Evolutionary conservation across 257 asterid genomes (phyloP), one percentile per base, ranked within the genome.

Genomic region (Ilex asprella): DNA sequence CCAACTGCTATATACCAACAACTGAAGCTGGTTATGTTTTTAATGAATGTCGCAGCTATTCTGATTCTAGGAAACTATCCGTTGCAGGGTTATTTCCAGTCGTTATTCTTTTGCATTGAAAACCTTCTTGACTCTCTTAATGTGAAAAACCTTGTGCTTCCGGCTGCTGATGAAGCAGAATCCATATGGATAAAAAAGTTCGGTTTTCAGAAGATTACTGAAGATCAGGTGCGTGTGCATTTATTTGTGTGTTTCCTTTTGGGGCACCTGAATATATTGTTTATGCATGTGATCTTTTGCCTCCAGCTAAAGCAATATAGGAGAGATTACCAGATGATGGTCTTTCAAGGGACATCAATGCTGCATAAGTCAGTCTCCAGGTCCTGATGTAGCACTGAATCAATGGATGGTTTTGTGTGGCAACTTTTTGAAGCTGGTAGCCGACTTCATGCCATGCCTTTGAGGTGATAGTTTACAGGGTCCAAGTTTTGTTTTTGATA

Each of bases 1-100:
- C 27, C 27, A 21, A 21, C 27, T 21, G 27, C 27, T 21, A 35
- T 35, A 35, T 35, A 8, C 41, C 41, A 35, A 35, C 41, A 35
- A 49, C 54, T 49, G 54, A n/a, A n/a, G 16, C 1, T 12, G 3
- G n/a, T 6, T 49, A 12, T 7, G 50, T 52, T 15, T 44, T 66
- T 1, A 58, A 16, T 3, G 5, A 16, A 32, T 16, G 41, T 7
- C 31, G 8, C 54, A 29, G 53, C 53, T 13, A 31, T 32, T 52
- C 50, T 44, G 54, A 35, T n/a, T 15, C 57, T 21, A 2, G 5
- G n/a, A 56, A 30, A 49, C 10, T 6, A 49, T 12, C 8, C 41
- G 5, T 50, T 53, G 59, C 85, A 85, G 97, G 97, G 97, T 7
- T 90, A 87, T 76, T 90, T 90, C 41, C 94, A 84, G 67, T 72